Conservation (phyloP, 768 basidiomycete genomes). For the Kwoniella sp. region DNA sequence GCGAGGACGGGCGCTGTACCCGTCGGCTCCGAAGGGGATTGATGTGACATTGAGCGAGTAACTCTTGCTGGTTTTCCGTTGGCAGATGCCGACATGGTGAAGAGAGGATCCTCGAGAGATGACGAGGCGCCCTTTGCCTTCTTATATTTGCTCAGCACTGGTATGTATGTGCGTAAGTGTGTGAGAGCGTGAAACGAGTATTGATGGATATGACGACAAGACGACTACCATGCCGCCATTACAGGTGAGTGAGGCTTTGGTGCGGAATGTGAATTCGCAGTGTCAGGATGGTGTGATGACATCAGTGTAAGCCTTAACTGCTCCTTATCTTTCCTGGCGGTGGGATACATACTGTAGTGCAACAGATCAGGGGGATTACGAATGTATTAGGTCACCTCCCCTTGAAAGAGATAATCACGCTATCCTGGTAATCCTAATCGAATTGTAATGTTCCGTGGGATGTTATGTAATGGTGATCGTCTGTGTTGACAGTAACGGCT, state of each 20-base stretch:
- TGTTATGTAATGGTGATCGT: too few species aligned
- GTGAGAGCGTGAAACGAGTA: not conserved
- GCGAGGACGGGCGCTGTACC: slow-evolving; percentile 10
- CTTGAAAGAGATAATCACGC: too few species aligned
- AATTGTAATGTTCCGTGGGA: too few species aligned
- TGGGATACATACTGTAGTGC: too few species aligned
- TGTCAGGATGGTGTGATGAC: too few species aligned
- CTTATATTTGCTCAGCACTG: too few species aligned
- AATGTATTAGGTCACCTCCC: too few species aligned
- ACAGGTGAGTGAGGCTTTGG: not conserved
- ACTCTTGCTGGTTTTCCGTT: slow-evolving; percentile 29
- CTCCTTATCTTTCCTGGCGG: too few species aligned
- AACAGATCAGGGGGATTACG: too few species aligned
- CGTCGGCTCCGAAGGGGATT: slow-evolving; percentile 18
- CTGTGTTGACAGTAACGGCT: not conserved
- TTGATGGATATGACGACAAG: slow-evolving; percentile 6
- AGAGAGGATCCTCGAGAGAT: not conserved
- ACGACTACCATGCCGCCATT: not conserved
- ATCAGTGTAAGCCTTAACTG: too few species aligned
- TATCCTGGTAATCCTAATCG: too few species aligned
- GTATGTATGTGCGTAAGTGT: too few species aligned
- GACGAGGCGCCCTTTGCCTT: not conserved
- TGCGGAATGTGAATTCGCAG: slow-evolving; percentile 3
- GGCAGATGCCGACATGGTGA: not conserved
- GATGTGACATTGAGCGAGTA: slow-evolving; percentile 43